Evolutionary conservation across 1,284 basidiomycete genomes (phyloP), one percentile per base, ranked within the genome.

Genomic region (Apiotrichum siamense): DNA sequence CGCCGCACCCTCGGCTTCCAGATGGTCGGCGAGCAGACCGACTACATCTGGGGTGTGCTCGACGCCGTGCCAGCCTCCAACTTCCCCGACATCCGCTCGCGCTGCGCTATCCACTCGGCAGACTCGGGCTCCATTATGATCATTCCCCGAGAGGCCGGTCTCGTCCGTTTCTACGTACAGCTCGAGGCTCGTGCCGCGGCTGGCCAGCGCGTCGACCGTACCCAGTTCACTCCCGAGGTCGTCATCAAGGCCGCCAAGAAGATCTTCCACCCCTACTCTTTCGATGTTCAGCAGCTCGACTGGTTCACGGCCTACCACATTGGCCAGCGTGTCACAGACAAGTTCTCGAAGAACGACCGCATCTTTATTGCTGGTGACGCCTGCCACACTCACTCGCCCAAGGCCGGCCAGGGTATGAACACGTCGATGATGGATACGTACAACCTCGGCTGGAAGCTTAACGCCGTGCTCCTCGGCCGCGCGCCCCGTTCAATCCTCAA

Each of bases 401-500:
- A 62, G 33, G 63, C 64, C 20, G 68, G 64, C 39, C 68, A 70
- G 55, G 66, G 66, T 20, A 62, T 68, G 60, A 68, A 68, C 57
- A 62, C 63, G 21, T 65, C 60, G n/a, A 56, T 64, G 49, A 58
- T 59, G 48, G 64, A 66, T 50, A 38, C 59, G 5, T 53, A 53
- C 48, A 70, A 70, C 57, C 64, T 80, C 17, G 75, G 69, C 2
- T 79, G 78, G 78, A 80, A 80, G 58, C 65, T 79, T 13, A 68
- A 76, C 13, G 54, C 66, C 5, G 58, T 66, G 2, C 59, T 69
- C 9, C 80, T 81, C 44, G 86, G 85, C 13, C 83, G 81, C 77
- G 84, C 86, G 2, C 75, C 79, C 31, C 75, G 79, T 3, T 80
- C 79, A 0, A 72, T 92, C 10, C 73, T 92, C 26, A 78, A 82